Evolutionary conservation across 208 protist genomes (phyloP).

Genomic region (Wallacemonas sp.): DNA sequence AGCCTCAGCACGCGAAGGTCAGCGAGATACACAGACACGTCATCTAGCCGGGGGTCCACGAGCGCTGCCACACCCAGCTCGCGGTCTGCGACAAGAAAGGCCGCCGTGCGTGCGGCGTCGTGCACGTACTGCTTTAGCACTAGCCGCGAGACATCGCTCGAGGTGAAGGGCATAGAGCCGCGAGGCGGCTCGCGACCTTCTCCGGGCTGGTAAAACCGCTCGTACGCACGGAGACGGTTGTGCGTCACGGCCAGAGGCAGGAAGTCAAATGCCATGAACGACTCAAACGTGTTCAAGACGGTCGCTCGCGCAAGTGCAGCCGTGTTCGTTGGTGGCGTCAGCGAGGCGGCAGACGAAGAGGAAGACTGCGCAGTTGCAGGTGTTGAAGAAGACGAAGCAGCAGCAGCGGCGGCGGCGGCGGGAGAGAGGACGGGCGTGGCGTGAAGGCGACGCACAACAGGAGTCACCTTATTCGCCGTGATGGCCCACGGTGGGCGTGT

Average conservation of each 20-base stretch:
- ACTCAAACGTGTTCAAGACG: slow-evolving; percentile 27
- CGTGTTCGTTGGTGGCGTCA: too few relatives aligned
- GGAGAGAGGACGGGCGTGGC: neutral
- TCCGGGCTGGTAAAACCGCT: neutral
- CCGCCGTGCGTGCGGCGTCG: slow-evolving; percentile 63
- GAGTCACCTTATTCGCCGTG: slow-evolving; percentile 25
- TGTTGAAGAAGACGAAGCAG: neutral
- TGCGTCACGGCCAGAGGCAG: slow-evolving; percentile 61
- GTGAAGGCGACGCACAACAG: slow-evolving; percentile 31
- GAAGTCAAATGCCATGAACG: slow-evolving; percentile 71
- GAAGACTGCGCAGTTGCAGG: neutral
- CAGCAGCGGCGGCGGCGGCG: neutral
- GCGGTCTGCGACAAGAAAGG: slow-evolving; percentile 62
- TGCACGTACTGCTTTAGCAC: slow-evolving; percentile 80
- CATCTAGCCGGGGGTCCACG: slow-evolving; percentile 55
- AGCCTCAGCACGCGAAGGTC: slow-evolving; percentile 43
- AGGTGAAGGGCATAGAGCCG: slow-evolving; percentile 16
- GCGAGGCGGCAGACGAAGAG: neutral
- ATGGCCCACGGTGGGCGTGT: slow-evolving; percentile 18
- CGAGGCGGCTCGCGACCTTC: too few relatives aligned
- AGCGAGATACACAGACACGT: slow-evolving; percentile 26
- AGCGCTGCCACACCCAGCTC: slow-evolving; percentile 24
- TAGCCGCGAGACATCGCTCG: slow-evolving; percentile 11
- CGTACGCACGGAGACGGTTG: slow-evolving; percentile 29
- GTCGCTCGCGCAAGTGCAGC: slow-evolving; percentile 12